These are phyloP conservation scores for Cutaneotrichosporon mucoides DNA, from an alignment of 1,284 basidiomycete species.

Conservation along the genomic window DNA sequence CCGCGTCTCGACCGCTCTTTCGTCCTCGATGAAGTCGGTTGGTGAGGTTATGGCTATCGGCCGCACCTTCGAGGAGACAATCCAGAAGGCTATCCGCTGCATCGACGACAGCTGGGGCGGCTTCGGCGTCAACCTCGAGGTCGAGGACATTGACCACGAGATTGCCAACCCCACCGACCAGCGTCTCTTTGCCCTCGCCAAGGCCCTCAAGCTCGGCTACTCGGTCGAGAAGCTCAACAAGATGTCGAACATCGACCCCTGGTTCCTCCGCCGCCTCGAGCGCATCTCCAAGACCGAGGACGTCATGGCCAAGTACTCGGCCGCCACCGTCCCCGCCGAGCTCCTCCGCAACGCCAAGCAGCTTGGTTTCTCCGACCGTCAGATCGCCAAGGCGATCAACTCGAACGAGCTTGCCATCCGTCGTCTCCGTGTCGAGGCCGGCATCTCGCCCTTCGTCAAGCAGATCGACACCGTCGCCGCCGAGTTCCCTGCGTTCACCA, in stretches of 20 bases:
- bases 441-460: conserved; percentile 89
- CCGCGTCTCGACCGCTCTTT: conserved; percentile 79
- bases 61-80: conserved; percentile 94
- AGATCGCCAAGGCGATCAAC: conserved; percentile 70
- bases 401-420: conserved; percentile 62
- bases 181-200: conserved; percentile 94
- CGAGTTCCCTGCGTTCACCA: conserved; percentile 97
- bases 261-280: conserved; percentile 90
- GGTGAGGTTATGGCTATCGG: conserved; percentile 99
- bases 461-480: conserved; percentile 99
- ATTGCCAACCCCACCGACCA: conserved; percentile 64
- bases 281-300: conserved; percentile 77
- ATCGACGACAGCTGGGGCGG: conserved; percentile 94
- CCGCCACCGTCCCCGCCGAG: conserved; percentile 63
- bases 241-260: conserved; percentile 95
- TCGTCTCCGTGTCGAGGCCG: conserved; percentile 70
- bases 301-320: conserved; percentile 60
- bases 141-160: conserved; percentile 77
- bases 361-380: conserved; percentile 91
- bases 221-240: conserved; percentile 94
- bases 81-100: conserved; percentile 94
- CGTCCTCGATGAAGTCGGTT: conserved; percentile 97
- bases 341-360: conserved; percentile 84
- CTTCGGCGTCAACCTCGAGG: conserved; percentile 66
- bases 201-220: conserved; percentile 91